Percentiles rank a stretch among this genome's conserved stretches.
phyloP scores from a whole-genome alignment of 225 moss, liverwort and hornwort species.

The Anthoceros angustus region DNA sequence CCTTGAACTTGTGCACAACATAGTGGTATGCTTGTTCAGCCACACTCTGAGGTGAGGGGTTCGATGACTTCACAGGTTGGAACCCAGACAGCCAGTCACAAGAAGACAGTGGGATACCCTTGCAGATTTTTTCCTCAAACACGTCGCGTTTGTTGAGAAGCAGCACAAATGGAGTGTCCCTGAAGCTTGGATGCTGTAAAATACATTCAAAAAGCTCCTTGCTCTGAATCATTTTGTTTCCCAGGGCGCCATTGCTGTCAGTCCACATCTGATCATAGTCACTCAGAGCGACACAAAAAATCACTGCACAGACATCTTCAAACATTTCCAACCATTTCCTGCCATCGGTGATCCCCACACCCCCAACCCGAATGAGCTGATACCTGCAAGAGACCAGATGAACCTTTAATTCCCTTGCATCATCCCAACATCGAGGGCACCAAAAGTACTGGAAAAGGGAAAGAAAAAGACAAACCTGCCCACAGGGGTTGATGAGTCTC shows the following conservation, averaged over 20 bases:
- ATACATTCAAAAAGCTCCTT: constrained; percentile 81
- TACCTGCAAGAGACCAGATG: constrained; percentile 31
- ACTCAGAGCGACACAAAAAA: constrained; percentile 75
- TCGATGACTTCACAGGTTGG: constrained; percentile 72
- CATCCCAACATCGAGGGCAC: neutral
- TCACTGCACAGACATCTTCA: constrained; percentile 83
- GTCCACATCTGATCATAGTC: constrained; percentile 59
- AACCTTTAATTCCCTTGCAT: constrained; percentile 6
- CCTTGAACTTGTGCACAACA: constrained; percentile 85
- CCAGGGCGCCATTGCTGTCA: constrained; percentile 30
- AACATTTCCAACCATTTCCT: constrained; percentile 98
- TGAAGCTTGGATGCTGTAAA: constrained; percentile 57
- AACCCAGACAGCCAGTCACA: constrained; percentile 96
- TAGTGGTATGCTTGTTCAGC: constrained; percentile 91
- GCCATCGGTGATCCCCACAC: constrained; percentile 74
- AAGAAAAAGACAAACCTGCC: constrained; percentile 28
- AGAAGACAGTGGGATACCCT: constrained; percentile 61
- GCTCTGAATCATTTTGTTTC: constrained; percentile 76
- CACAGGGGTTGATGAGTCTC: constrained; percentile 27
- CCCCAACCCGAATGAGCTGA: constrained; percentile 94
- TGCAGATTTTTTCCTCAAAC: constrained; percentile 74
- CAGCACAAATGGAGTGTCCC: constrained; percentile 71
- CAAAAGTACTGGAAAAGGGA: neutral
- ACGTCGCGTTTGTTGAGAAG: constrained; percentile 83
- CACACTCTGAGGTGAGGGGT: constrained; percentile 66